Base-by-base conservation (phyloP, 1,284 basidiomycete species). In the Fomitopsis pinicola region DNA sequence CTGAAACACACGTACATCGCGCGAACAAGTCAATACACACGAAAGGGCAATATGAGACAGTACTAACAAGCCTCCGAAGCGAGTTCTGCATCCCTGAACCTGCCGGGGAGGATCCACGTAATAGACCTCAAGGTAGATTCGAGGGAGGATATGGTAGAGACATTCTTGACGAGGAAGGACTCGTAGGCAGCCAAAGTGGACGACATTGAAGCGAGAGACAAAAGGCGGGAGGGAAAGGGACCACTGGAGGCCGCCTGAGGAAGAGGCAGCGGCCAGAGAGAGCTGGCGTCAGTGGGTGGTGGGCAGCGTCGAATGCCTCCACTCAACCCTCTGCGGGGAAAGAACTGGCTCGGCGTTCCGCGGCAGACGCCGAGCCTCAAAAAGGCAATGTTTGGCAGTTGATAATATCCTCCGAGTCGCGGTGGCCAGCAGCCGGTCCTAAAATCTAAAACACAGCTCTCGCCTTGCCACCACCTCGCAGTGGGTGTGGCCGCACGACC, bases 1-100 rank as follows among this genome's bases (percentile, higher is more conserved):
- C 90, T 92, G 69, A 42, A 42, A 48, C 58, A 48, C 58, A 42
- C 62, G 38, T 56, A 55, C 59, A 38, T 56, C 65, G 62, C 58
- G 65, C 60, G 58, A 50, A 14, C 28, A 22, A 14, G 55, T 62
- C 42, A 46, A 48, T 22, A 36, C 40, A 48, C 52, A 44, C 58
- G 44, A 30, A n/a, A 33, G 28, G 6, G 22, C 28, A 42, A 57
- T 40, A 62, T 42, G 57, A 64, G 62, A 58, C 48, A 2, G 55
- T 57, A 90, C 94, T 85, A 68, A 95, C 94, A 79, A 71, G 91
- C 86, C 83, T 96, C 95, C 42, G 92, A 94, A 59, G 91, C 93
- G 61, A 98, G 80, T 75, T 98, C 96, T 59, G 95, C 94, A 82
- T 98, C 96, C 74, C 95, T 94, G 84, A 98, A 98, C 64, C 95